phyloP scores from a whole-genome alignment of 139 green algal species.

The Microglena sp. region DNA sequence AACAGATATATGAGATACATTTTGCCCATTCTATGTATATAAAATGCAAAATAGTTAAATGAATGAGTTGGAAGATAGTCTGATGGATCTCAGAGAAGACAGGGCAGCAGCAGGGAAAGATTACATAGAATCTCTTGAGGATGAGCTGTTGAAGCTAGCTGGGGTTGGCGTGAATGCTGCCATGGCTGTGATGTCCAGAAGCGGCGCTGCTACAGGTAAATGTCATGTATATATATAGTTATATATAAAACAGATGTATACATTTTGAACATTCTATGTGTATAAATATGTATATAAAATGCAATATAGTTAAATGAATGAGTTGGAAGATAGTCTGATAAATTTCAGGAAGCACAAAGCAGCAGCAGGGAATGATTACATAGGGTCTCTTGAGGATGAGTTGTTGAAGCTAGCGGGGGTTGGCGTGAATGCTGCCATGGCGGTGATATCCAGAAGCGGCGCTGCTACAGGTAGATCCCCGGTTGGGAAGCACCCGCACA shows the following conservation, averaged over 20 bases:
- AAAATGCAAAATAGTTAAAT: too few species aligned
- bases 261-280: too few species aligned
- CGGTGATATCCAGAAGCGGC: constrained; percentile 41
- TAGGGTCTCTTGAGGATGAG: constrained; percentile 10
- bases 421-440: constrained; percentile 50
- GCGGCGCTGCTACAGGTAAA: constrained; percentile 15
- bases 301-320: too few species aligned
- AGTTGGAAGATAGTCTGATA: too few species aligned
- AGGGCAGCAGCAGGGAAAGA: constrained; percentile 22
- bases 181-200: constrained; percentile 38
- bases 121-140: constrained; percentile 6
- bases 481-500: too few species aligned
- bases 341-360: constrained; percentile 32
- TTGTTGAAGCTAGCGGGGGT: constrained; percentile 28
- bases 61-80: too few species aligned
- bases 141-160: constrained; percentile 11
- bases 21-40: too few species aligned
- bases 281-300: too few species aligned
- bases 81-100: constrained; percentile 28
- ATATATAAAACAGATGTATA: too few species aligned
- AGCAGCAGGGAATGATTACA: constrained; percentile 9
- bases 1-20: too few species aligned
- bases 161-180: constrained; percentile 57
- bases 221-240: too few species aligned
- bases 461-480: constrained; percentile 1